Evolutionary conservation across 257 asterid species (phyloP).

Genomic region (Solanum pimpinellifolium): DNA sequence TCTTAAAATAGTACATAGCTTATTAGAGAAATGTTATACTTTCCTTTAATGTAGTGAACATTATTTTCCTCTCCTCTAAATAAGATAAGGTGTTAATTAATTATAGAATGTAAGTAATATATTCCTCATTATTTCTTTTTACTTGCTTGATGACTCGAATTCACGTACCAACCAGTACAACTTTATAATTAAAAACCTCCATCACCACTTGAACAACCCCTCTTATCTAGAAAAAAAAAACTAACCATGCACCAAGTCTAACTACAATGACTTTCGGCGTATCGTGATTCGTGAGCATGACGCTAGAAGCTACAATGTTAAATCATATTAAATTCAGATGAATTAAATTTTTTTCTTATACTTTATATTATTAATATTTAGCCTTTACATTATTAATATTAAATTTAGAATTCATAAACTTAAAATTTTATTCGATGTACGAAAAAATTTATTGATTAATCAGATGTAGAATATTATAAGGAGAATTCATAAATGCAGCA

Average conservation of each 20-base stretch:
- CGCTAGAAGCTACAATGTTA: neutral
- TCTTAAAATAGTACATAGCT: no score
- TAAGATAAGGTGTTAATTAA: neutral
- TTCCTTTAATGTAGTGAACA: neutral
- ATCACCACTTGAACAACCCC: neutral
- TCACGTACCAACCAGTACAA: neutral
- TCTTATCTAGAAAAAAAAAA: neutral
- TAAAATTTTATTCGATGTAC: neutral
- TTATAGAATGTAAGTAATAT: neutral
- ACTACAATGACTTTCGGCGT: neutral
- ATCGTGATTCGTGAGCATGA: neutral
- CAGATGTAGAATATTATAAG: neutral
- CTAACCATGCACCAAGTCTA: neutral
- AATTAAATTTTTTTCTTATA: neutral
- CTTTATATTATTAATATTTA: neutral
- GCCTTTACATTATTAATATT: neutral
- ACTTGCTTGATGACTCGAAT: fast-evolving
- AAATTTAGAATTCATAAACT: neutral
- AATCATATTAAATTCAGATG: neutral
- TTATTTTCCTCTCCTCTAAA: neutral
- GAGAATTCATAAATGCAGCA: neutral
- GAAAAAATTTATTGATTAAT: neutral
- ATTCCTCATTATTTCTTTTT: neutral
- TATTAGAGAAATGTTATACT: no score
- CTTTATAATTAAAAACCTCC: neutral